Conservation (phyloP, 1,284 basidiomycete genomes). For the Hymenochaete sp. region DNA sequence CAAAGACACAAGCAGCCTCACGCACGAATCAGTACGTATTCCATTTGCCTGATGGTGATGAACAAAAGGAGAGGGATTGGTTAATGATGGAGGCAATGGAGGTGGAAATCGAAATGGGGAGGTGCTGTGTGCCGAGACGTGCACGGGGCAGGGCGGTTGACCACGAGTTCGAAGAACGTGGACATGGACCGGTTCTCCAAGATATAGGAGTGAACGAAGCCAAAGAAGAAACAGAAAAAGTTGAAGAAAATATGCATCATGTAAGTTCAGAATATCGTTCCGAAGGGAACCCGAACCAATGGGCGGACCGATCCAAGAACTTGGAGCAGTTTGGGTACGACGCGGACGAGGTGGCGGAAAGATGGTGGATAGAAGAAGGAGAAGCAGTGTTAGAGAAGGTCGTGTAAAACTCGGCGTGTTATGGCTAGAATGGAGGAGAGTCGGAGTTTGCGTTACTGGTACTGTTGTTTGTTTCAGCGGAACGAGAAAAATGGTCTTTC, state of each 20-base stretch:
- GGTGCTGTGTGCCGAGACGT: slow-evolving; percentile 22
- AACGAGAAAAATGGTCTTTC: no score
- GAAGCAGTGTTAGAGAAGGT: slow-evolving; percentile 15
- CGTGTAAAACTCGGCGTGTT: no score
- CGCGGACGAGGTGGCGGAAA: slow-evolving; percentile 39
- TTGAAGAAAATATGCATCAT: neutral
- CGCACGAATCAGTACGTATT: slow-evolving; percentile 45
- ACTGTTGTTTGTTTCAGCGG: no score
- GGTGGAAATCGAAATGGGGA: slow-evolving; percentile 26
- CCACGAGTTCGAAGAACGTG: neutral
- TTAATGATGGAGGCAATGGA: slow-evolving; percentile 44
- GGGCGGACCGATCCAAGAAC: slow-evolving; percentile 43
- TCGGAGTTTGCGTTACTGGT: no score
- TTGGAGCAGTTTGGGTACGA: slow-evolving; percentile 40
- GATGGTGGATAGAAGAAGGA: slow-evolving; percentile 37
- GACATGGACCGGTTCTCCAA: neutral
- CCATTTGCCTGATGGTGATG: slow-evolving; percentile 46
- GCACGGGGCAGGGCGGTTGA: no score
- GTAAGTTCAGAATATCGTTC: no score
- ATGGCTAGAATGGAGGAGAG: no score
- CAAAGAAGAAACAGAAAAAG: neutral
- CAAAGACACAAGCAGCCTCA: slow-evolving; percentile 38
- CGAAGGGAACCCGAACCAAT: slow-evolving; percentile 26
- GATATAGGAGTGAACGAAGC: neutral
- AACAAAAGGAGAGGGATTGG: slow-evolving; percentile 41